phyloP scores from a whole-genome alignment of 2,329 filamentous ascomycete genomes.

The Canariomyces notabilis region DNA sequence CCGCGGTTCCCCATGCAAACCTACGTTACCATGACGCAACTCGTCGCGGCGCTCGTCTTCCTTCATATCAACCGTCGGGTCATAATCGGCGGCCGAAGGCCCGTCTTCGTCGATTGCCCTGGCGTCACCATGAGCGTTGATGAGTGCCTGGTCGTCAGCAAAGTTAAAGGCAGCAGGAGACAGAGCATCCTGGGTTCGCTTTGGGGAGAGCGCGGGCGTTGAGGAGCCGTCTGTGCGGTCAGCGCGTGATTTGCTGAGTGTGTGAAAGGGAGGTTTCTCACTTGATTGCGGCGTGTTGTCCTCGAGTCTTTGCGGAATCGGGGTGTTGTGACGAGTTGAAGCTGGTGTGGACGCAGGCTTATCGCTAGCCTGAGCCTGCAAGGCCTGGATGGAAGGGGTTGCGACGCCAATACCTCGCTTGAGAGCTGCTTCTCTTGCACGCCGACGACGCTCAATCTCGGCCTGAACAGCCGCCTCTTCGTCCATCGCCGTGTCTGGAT shows the following conservation, averaged over 20 bases:
- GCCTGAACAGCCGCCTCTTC: conserved; percentile 55
- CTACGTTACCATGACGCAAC: conserved; percentile 53
- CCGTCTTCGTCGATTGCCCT: conserved; percentile 55
- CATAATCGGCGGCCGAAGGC: conserved; percentile 88
- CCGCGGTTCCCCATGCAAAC: conserved; percentile 42
- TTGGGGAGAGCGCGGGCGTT: conserved; percentile 37
- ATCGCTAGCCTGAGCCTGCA: conserved; percentile 62
- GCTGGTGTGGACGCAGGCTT: conserved; percentile 54
- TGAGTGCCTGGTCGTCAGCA: conserved; percentile 61
- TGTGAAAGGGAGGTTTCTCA: conserved; percentile 29
- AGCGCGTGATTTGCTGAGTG: not conserved
- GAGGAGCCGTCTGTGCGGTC: conserved; percentile 20
- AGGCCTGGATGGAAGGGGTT: conserved; percentile 70
- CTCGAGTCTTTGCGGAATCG: conserved; percentile 30
- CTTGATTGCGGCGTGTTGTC: conserved; percentile 44
- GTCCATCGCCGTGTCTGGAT: conserved; percentile 60
- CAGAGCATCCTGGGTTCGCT: conserved; percentile 40
- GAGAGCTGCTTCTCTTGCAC: conserved; percentile 76
- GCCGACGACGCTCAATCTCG: conserved; percentile 78
- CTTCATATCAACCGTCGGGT: conserved; percentile 82
- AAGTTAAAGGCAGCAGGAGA: conserved; percentile 59
- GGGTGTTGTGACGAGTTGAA: conserved; percentile 42
- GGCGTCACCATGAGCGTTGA: conserved; percentile 51
- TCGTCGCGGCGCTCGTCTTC: conserved; percentile 72
- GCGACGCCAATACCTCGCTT: conserved; percentile 69